Conservation (phyloP, 768 basidiomycete species). For the Crucibulum laeve region DNA sequence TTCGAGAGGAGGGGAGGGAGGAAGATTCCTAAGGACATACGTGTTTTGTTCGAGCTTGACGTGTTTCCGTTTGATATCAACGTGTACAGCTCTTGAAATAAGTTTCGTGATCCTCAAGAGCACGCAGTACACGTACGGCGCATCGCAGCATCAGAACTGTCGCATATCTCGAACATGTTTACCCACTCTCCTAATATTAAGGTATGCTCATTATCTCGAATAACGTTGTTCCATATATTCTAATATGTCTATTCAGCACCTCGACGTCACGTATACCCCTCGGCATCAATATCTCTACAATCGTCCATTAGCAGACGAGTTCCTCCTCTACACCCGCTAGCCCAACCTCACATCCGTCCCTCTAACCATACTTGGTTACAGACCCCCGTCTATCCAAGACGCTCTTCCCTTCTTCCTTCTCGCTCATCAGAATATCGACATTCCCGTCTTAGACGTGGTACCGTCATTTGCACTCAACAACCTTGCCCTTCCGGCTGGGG, state of each 20-base stretch:
- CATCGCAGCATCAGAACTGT: slow-evolving; percentile 45
- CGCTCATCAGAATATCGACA: slow-evolving; percentile 49
- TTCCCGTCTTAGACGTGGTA: slow-evolving; percentile 48
- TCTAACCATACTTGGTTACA: slow-evolving; percentile 49
- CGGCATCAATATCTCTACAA: slow-evolving; percentile 14
- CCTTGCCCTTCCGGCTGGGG: slow-evolving; percentile 27
- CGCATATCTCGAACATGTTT: slow-evolving; percentile 48
- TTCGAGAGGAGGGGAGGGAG: slow-evolving; percentile 10
- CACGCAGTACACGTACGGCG: slow-evolving; percentile 50
- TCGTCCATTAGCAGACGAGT: slow-evolving; percentile 47
- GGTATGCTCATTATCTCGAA: slow-evolving; percentile 26
- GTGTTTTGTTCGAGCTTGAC: slow-evolving; percentile 15
- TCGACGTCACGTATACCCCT: slow-evolving; percentile 40
- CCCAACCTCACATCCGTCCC: slow-evolving; percentile 46
- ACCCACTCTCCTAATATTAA: slow-evolving; percentile 54
- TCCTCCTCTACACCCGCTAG: slow-evolving; percentile 55
- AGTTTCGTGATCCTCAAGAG: slow-evolving; percentile 42
- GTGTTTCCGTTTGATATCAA: background rate
- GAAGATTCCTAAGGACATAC: slow-evolving; percentile 3
- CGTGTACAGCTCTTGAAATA: slow-evolving; percentile 36
- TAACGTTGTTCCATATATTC: slow-evolving; percentile 9
- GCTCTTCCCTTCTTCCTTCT: slow-evolving; percentile 46
- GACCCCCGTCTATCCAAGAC: slow-evolving; percentile 30
- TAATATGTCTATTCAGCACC: slow-evolving; percentile 20
- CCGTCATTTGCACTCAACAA: slow-evolving; percentile 7